Base-by-base conservation (phyloP, 768 basidiomycete genomes). In the Trametes villosa region DNA sequence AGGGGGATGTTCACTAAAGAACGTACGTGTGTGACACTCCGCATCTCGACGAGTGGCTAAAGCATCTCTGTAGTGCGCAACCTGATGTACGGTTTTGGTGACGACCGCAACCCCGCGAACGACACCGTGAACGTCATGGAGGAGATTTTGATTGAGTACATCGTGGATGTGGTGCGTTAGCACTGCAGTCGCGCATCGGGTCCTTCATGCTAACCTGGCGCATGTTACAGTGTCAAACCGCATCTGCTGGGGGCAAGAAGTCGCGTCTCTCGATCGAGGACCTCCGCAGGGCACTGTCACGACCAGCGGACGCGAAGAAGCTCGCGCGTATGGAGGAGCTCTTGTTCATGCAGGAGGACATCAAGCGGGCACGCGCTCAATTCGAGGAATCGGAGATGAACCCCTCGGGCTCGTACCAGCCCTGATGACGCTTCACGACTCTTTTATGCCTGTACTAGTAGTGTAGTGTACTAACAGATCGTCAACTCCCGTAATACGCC, bases 91-190 rank as follows among this genome's bases (percentile, higher is more conserved):
- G 94, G 92, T 29, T 97, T 96, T 74, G 94, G 94, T 12, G 94
- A 97, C 71, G 93, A 94, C 70, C 81, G 89, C 17, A 91, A 92
- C 65, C 92, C 94, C 0, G 88, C 92, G 3, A 89, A 84, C 38
- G 94, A 97, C 67, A 91, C 91, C 0, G 91, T 95, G 27, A 88
- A 86, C 64, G 90, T 96, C 38, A 91, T 96, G 92, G 94, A 96
- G 71, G 94, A 96, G 70, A 94, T 96, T 53, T 76, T 96, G 51
- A 84, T 94, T 42, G 93, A 95, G 72, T 95, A 92, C 65, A 92
- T 97, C 65, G 85, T 87, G 31, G 94, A 97, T 67, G 83, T 96
- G 12, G 94, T 96, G 70, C 64, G 93, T 83, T 9, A n/a, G 31
- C 29, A 42, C 17, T 42, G 46, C 45, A 60, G 65, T 57, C 46